Conservation (phyloP, 257 asterid species). For the Solanum virginianum region DNA sequence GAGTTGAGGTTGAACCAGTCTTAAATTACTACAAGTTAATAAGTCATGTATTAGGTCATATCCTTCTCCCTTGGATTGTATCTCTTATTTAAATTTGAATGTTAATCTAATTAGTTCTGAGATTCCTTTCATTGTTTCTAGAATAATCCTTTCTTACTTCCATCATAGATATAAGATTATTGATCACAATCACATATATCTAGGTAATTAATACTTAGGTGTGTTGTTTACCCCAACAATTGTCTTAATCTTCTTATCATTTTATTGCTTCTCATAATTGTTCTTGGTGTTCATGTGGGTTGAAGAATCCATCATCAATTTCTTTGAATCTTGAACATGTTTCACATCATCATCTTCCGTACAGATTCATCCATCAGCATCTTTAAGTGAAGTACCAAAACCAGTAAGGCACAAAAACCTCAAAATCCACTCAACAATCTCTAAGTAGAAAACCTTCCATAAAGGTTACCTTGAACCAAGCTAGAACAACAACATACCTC, state of each 20-base stretch:
- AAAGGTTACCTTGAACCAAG: conserved; percentile 29
- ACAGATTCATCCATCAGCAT: background rate
- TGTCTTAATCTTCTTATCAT: background rate
- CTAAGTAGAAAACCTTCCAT: conserved; percentile 37
- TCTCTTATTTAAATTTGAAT: background rate
- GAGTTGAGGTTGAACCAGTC: background rate
- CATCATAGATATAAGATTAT: background rate
- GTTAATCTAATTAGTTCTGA: background rate
- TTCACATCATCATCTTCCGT: background rate
- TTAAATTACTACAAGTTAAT: background rate
- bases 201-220: background rate
- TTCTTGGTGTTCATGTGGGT: background rate
- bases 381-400: conserved; percentile 9
- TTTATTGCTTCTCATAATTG: background rate
- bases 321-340: background rate
- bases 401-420: conserved; percentile 18
- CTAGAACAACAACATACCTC: conserved; percentile 32
- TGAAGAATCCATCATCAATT: background rate
- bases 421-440: conserved; percentile 31
- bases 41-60: background rate
- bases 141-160: background rate
- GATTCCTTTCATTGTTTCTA: background rate
- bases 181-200: background rate
- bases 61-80: background rate
- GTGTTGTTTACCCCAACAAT: background rate